Evolutionary conservation across 1,139 yeast species (phyloP).

Genomic region (Hanseniaspora sp.): DNA sequence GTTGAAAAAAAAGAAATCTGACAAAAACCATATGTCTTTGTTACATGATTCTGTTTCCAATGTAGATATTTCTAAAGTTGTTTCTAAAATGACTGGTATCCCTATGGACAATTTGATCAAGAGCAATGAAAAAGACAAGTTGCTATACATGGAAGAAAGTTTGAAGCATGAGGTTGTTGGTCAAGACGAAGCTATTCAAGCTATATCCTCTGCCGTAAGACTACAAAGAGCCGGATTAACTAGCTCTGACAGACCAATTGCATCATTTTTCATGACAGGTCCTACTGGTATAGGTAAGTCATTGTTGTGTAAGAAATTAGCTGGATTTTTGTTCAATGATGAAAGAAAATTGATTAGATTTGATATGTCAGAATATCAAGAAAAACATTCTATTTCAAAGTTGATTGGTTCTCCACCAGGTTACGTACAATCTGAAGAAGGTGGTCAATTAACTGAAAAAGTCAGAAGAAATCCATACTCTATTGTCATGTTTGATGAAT

Average conservation of each 20-base stretch:
- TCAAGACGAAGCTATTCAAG: conserved; percentile 85
- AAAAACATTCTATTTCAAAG: conserved; percentile 78
- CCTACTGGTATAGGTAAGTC: conserved; percentile 99
- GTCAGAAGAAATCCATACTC: conserved; percentile 90
- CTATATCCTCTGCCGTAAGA: conserved; percentile 88
- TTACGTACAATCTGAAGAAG: conserved; percentile 83
- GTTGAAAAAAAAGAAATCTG: conserved; percentile 6
- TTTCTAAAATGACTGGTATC: conserved; percentile 89
- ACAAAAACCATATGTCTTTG: conserved; percentile 33
- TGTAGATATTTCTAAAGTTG: conserved; percentile 85
- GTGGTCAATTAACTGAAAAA: conserved; percentile 93
- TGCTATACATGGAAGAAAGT: conserved; percentile 74
- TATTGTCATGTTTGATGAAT: conserved; percentile 85
- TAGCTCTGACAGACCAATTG: conserved; percentile 86
- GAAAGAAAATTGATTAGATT: conserved; percentile 76
- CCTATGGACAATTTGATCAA: conserved; percentile 86
- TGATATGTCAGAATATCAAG: conserved; percentile 97
- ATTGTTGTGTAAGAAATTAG: conserved; percentile 81
- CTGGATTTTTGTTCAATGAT: conserved; percentile 83
- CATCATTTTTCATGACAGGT: conserved; percentile 89
- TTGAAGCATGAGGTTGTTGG: conserved; percentile 76
- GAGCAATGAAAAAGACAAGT: conserved; percentile 77
- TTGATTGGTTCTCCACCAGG: conserved; percentile 98
- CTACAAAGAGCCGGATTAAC: conserved; percentile 93
- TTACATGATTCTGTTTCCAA: conserved; percentile 89